Evolutionary conservation across 2,329 filamentous ascomycete genomes (phyloP).

Genomic region (Pseudocercospora fuligena): DNA sequence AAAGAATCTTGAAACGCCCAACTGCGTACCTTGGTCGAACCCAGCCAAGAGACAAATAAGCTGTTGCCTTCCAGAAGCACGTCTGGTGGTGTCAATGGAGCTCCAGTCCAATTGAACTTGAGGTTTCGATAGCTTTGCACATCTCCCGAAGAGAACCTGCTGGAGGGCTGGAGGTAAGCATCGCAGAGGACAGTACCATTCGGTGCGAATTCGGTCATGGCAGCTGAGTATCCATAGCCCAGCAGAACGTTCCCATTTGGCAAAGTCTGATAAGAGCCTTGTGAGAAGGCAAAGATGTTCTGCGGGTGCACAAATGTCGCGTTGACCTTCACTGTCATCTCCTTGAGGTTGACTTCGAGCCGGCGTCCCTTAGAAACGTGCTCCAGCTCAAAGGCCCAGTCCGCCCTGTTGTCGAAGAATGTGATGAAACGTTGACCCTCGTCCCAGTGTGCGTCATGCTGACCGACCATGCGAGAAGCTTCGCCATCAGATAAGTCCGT

Average conservation of each 20-base stretch:
- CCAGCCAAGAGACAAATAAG: conserved; percentile 57
- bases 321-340: conserved; percentile 35
- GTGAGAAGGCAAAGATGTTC: conserved; percentile 52
- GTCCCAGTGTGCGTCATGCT: conserved; percentile 57
- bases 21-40: conserved; percentile 47
- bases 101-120: conserved; percentile 55
- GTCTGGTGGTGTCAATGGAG: conserved; percentile 34
- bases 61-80: conserved; percentile 32
- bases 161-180: conserved; percentile 54
- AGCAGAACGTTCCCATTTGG: conserved; percentile 59
- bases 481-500: conserved; percentile 32
- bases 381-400: conserved; percentile 32
- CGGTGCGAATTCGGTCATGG: conserved; percentile 46
- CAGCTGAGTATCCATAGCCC: conserved; percentile 56
- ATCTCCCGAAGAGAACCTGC: conserved; percentile 43
- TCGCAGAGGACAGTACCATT: conserved; percentile 59
- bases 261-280: conserved; percentile 58
- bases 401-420: conserved; percentile 37
- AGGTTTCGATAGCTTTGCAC: conserved; percentile 57
- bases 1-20: conserved; percentile 52
- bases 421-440: conserved; percentile 42
- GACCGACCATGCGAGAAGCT: conserved; percentile 49
- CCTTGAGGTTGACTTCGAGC: conserved; percentile 31
- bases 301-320: conserved; percentile 33
- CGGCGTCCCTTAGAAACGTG: conserved; percentile 28